Conservation (phyloP, 371 early-diverging fungal species). For the Furculomyces boomerangus region DNA sequence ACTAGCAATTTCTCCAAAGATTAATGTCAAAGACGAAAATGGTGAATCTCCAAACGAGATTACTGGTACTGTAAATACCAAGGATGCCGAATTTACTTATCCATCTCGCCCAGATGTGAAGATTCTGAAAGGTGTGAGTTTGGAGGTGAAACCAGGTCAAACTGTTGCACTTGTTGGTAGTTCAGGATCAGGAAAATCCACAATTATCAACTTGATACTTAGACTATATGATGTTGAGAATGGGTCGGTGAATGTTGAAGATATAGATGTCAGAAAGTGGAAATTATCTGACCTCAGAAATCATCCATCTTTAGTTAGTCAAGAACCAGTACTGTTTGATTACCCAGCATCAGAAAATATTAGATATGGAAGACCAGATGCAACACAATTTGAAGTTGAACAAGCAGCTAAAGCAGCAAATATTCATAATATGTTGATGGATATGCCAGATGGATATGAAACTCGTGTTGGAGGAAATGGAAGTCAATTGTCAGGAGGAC, state of each 20-base stretch:
- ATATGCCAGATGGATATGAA: conserved; percentile 52
- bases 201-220: conserved; percentile 63
- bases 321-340: conserved; percentile 50
- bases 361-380: conserved; percentile 13
- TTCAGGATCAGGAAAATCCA: conserved; percentile 82
- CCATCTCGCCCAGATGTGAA: conserved; percentile 51
- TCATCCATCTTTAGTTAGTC: conserved; percentile 62
- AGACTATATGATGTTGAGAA: conserved; percentile 68
- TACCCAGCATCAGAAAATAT: conserved; percentile 30
- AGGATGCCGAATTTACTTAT: conserved; percentile 33
- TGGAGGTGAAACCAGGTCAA: conserved; percentile 46
- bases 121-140: conserved; percentile 34
- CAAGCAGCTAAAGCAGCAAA: conserved; percentile 31
- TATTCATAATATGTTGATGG: conserved; percentile 43
- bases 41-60: conserved; percentile 17
- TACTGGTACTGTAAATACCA: conserved; percentile 31
- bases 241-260: conserved; percentile 46
- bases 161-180: conserved; percentile 63
- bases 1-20: not conserved
- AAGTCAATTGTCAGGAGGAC: conserved; percentile 68
- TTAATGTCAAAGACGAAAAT: not conserved
- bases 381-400: conserved; percentile 24
- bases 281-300: conserved; percentile 49
- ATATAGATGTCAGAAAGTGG: conserved; percentile 32
- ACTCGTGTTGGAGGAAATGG: conserved; percentile 64